Evolutionary conservation across 2,329 filamentous ascomycete genomes (phyloP).

Genomic region (Hypoxylon sp.): DNA sequence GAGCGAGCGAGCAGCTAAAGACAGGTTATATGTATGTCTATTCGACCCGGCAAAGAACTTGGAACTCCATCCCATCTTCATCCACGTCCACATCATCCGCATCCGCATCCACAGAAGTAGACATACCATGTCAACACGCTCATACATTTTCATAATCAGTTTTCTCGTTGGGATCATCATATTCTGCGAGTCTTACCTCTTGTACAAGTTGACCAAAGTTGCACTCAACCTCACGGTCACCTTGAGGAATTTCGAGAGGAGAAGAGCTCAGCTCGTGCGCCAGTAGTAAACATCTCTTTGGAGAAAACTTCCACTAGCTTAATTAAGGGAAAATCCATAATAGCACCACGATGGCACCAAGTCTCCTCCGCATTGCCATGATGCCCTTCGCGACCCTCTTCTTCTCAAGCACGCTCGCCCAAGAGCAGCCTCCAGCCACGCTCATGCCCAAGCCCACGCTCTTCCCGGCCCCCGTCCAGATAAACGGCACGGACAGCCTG

Average conservation of each 20-base stretch:
- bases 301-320: background rate
- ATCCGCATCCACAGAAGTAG: slow-evolving; percentile 5
- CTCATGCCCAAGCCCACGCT: background rate
- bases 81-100: background rate
- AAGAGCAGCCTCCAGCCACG: background rate
- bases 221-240: background rate
- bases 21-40: background rate
- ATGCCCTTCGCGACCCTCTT: slow-evolving; percentile 7
- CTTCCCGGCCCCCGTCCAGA: background rate
- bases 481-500: background rate
- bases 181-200: background rate
- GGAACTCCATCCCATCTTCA: slow-evolving; percentile 10
- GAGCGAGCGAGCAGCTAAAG: background rate
- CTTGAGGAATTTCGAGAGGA: background rate
- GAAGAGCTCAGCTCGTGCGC: background rate
- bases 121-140: background rate
- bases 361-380: slow-evolving; percentile 8
- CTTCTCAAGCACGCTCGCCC: background rate
- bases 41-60: background rate
- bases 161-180: background rate
- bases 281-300: background rate
- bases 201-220: background rate
- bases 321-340: background rate
- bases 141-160: background rate
- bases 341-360: slow-evolving; percentile 22